Base-by-base conservation (phyloP, 1,284 basidiomycete genomes). In the Naganishia liquefaciens region DNA sequence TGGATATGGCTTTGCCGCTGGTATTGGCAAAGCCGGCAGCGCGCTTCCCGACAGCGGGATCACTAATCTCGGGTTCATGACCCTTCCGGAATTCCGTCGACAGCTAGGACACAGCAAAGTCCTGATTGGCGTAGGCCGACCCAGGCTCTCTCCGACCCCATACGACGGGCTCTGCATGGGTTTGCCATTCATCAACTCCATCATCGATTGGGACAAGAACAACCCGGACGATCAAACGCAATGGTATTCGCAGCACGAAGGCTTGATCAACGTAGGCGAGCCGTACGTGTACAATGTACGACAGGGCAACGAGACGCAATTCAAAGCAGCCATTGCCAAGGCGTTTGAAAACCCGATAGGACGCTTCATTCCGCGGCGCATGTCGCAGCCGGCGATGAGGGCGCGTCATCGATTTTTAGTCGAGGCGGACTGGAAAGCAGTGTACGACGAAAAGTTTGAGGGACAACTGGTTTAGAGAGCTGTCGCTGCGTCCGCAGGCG, bases 81-180 rank as follows among this genome's bases (percentile, higher is more conserved):
- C 57, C n/a, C 63, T 68, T 52, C 52, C 68, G 10, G 57, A 61
- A 21, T 73, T 71, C 66, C 60, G 63, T n/a, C 37, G 68, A 43
- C 65, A 64, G 27, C 28, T 73, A 5, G 70, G 70, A 11, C 50
- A 47, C 23, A 72, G 70, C 63, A 72, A 75, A 52, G 66, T 66
- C 46, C 64, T 69, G 42, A 39, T 71, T 13, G 71, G 68, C 17
- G 50, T 74, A 27, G 70, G 69, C 2, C 54, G 47, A 44, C 71
- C 71, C 3, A 64, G 27, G 21, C 62, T 74, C 1, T 78, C 76
- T 4, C 79, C 78, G 4, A 72, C 71, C 63, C 78, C 80, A 0
- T 81, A 79, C 68, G 79, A 80, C 54, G 80, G 77, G 1, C 69
- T 82, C 10, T 81, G 80, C 64, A 66, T 80, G 28, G 80, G 80